These are phyloP conservation scores for Penicillium riverlandense DNA, from an alignment of 495 filamentous ascomycete genomes.

Conservation along the genomic window DNA sequence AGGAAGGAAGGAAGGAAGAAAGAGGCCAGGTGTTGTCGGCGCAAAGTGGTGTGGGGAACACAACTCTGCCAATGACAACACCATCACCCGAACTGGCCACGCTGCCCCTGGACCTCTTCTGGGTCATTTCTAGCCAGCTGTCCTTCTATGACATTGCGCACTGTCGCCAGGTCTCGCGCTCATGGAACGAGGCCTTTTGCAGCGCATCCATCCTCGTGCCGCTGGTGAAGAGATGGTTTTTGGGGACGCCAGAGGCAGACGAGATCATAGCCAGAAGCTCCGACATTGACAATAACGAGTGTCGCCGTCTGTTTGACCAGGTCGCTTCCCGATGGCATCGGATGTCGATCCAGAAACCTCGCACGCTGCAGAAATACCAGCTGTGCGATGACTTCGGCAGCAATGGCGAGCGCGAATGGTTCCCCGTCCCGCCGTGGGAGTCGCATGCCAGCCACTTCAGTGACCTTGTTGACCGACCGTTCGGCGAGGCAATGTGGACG, in stretches of 20 bases:
- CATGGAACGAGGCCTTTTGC: conserved; percentile 50
- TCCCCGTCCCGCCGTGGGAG: conserved; percentile 51
- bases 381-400: conserved; percentile 30
- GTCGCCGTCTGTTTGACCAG: conserved; percentile 44
- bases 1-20: not conserved
- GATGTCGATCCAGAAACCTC: conserved; percentile 43
- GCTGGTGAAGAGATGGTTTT: conserved; percentile 45
- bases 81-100: conserved; percentile 12
- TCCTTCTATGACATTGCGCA: conserved; percentile 44
- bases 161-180: conserved; percentile 47
- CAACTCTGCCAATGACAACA: conserved; percentile 1
- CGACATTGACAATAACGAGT: not conserved
- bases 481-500: conserved; percentile 52
- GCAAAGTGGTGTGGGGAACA: conserved; percentile 35
- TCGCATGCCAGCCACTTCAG: conserved; percentile 39
- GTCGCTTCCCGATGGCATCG: conserved; percentile 50
- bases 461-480: conserved; percentile 38
- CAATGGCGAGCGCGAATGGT: conserved; percentile 30
- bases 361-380: conserved; percentile 38
- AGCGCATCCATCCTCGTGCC: conserved; percentile 36
- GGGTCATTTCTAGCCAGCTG: conserved; percentile 34
- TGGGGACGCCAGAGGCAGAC: conserved; percentile 47
- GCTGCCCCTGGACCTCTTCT: conserved; percentile 38
- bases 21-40: conserved; percentile 13
- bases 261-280: conserved; percentile 6